Conservation (phyloP, 202 grass and related monocot genomes). For the Dendrocalamus latiflorus region DNA sequence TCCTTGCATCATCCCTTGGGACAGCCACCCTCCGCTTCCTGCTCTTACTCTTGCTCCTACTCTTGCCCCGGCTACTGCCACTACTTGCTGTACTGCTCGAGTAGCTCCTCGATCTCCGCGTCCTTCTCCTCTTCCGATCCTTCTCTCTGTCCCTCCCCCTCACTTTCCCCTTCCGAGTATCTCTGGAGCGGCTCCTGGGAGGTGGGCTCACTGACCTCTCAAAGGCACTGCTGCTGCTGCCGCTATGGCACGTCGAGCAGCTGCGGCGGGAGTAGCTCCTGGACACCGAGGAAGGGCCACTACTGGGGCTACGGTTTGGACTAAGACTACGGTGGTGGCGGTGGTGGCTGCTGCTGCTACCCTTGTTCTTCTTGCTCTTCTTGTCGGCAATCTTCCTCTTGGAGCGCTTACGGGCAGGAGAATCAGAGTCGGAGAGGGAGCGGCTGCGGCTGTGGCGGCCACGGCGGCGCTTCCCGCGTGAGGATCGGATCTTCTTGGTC, state of each 20-base stretch:
- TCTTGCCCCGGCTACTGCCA: conserved; percentile 16
- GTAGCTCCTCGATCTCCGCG: not conserved
- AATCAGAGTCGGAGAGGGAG: conserved; percentile 12
- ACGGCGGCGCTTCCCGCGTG: conserved; percentile 26
- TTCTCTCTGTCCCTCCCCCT: conserved; percentile 37
- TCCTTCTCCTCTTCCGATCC: conserved; percentile 25
- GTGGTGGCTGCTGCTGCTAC: not conserved
- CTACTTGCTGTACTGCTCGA: conserved; percentile 7
- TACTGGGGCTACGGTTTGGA: not conserved
- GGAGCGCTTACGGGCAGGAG: conserved; percentile 33
- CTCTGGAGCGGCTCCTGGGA: conserved; percentile 34
- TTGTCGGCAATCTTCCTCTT: conserved; percentile 42
- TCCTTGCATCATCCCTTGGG: conserved; percentile 1
- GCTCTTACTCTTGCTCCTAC: conserved; percentile 32
- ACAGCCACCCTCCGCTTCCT: conserved; percentile 13
- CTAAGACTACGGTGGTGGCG: conserved; percentile 1
- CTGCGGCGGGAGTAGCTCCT: conserved; percentile 4
- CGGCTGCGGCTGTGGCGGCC: not conserved
- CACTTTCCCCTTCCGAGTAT: conserved; percentile 13
- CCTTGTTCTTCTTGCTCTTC: conserved; percentile 41
- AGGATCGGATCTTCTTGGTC: conserved; percentile 35
- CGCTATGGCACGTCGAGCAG: not conserved
- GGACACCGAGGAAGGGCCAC: conserved; percentile 19
- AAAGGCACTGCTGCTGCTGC: conserved; percentile 20
- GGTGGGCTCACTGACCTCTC: conserved; percentile 34